Evolutionary conservation across 73 alveolate genomes (phyloP).

Genomic region (Symbiodinium pilosum): DNA sequence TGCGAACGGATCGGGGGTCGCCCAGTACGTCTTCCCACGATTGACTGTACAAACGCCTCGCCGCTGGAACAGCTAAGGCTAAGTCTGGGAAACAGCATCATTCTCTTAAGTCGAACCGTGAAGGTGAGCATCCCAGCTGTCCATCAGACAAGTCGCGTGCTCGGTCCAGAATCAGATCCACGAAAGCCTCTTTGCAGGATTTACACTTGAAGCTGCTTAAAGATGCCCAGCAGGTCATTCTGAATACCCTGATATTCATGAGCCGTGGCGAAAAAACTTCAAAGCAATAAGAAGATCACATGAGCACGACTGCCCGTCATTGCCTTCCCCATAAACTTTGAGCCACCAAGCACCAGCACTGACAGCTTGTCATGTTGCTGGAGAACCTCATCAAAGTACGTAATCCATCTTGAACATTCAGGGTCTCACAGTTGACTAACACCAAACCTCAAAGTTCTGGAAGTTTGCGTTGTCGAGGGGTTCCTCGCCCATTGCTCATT

Average conservation of each 20-base stretch:
- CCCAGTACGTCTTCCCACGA: slow-evolving; percentile 91
- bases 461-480: not conserved
- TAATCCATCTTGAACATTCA: not conserved
- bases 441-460: slow-evolving; percentile 51
- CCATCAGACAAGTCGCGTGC: not conserved
- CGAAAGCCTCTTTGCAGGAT: slow-evolving; percentile 41
- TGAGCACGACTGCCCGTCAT: not conserved
- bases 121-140: no score
- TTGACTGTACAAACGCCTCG: slow-evolving; percentile 51
- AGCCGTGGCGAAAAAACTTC: not conserved
- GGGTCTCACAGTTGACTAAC: not conserved
- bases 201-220: no score
- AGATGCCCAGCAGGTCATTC: no score
- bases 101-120: no score
- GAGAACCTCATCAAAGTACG: slow-evolving; percentile 14
- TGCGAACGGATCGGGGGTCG: slow-evolving; percentile 49
- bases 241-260: no score
- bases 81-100: no score
- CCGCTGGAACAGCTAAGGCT: no score
- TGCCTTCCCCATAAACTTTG: slow-evolving; percentile 89
- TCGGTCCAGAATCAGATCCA: slow-evolving; percentile 12
- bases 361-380: slow-evolving; percentile 21
- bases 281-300: not conserved
- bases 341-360: slow-evolving; percentile 55
- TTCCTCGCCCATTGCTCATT: not conserved